Evolutionary conservation across 1,284 basidiomycete genomes (phyloP), one percentile per base, ranked within the genome.

Genomic region (Cutaneotrichosporon mucoides): DNA sequence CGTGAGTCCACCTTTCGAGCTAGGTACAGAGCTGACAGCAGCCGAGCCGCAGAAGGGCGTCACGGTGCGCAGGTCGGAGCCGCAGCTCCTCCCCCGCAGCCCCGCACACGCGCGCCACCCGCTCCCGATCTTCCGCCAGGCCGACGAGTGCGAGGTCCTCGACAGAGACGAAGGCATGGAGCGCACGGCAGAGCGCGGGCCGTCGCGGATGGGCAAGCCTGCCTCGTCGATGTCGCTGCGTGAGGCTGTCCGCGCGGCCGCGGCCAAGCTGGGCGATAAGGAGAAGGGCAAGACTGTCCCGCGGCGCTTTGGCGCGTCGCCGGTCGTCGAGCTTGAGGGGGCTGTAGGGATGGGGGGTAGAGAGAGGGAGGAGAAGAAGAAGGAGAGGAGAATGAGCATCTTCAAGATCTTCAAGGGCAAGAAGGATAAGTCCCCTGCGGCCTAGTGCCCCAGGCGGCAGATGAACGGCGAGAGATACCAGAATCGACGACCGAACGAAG

Each of bases 31-130:
- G n/a, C n/a, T n/a, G n/a, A n/a, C n/a, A n/a, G n/a, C n/a, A n/a
- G n/a, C 47, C 50, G 11, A 41, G 47, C 47, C 46, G 36, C 57
- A 54, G 37, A 60, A 66, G 13, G 55, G 63, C 38, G 43, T 40
- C 13, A 68, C 71, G 36, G 70, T 71, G n/a, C n/a, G n/a, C n/a
- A n/a, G n/a, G 52, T 73, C 72, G 45, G 73, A 75, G 51, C 68
- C 70, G 12, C 72, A 72, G 45, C 61, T 75, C 33, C 37, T 41
- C 2, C 41, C n/a, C n/a, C n/a, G n/a, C n/a, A n/a, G 38, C 11
- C 12, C 11, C 16, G 10, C 34, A 35, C 4, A 24, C 40, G 40
- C 13, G 12, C 36, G 16, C 5, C 16, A 15, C 16, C 45, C 15
- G 11, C 16, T 33, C 36, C 36, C 43, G 3, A 40, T 16, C 13